These are phyloP conservation scores for Aspergillus pseudotamarii DNA, from an alignment of 2,329 filamentous ascomycete species.

Conservation along the genomic window DNA sequence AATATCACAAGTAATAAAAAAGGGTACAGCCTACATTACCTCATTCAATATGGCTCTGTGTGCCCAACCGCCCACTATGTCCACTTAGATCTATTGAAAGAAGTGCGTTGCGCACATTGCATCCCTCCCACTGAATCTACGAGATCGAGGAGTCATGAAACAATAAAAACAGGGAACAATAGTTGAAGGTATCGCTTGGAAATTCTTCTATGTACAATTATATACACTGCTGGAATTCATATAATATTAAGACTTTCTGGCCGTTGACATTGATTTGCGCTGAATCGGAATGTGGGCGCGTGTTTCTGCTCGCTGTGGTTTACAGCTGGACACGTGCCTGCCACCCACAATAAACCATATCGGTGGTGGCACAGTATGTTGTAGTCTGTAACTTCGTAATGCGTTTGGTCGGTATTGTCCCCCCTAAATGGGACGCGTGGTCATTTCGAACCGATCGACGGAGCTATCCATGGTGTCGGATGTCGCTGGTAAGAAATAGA, in stretches of 20 bases:
- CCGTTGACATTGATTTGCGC: background rate
- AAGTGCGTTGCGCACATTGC: background rate
- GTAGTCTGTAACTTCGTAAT: background rate
- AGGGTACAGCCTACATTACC: no score
- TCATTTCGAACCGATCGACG: background rate
- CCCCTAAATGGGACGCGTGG: background rate
- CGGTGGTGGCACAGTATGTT: background rate
- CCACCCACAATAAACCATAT: background rate
- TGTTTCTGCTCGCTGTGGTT: background rate
- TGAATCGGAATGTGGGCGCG: background rate
- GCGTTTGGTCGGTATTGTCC: no score
- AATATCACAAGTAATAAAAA: no score
- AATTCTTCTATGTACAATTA: background rate
- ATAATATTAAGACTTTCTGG: background rate
- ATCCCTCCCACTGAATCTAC: background rate
- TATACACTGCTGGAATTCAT: background rate
- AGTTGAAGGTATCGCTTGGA: background rate
- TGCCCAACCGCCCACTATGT: no score
- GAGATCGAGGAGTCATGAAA: background rate
- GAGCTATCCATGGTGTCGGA: background rate
- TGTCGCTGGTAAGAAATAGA: background rate
- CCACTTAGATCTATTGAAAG: no score
- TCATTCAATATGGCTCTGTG: no score
- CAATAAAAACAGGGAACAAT: background rate
- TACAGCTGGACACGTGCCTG: background rate